Evolutionary conservation across 2,329 filamentous ascomycete species (phyloP), one percentile per base, ranked within the genome.

Genomic region (Fusarium stilboides): DNA sequence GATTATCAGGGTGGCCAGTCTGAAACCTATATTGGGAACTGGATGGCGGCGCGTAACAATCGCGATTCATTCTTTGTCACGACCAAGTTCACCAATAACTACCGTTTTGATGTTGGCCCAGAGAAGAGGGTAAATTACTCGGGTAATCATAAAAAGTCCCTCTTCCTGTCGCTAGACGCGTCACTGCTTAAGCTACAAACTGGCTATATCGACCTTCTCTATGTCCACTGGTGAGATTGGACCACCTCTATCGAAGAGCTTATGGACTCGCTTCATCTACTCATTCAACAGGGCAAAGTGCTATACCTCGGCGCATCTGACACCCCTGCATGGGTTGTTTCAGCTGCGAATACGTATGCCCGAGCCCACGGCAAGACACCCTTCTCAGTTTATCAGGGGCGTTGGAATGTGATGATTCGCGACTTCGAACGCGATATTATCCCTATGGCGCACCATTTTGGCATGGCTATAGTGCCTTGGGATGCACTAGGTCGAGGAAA

Each of bases 401-500:
- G 74, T 5, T 82, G 80, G 80, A 80, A 74, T 45, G 61, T 78
- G 8, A 64, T 75, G 47, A 20, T 54, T 22, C 76, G 80, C 13
- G 79, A 81, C 59, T 69, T 82, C 26, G 80, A 83, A 65, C 77
- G 80, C 19, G 80, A 83, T 6, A 80, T 83, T 44, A 70, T 84
- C 13, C 82, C 82, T 5, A 82, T 84, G 80, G 75, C 75, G 8
- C 76, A 78, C 17, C 72, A 77, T 24, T 80, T 79, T 33, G 80
- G 80, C 57, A 82, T 84, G 89, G 89, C 80, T 22, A 68, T 90
- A 6, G 79, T 83, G 0, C 88, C 89, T 0, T 92, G 88, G 88
- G 88, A 87, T 50, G 86, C 84, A 1, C 78, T 89, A 8, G 87
- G 87, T 19, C 83, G 78, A 78, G 86, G 86, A 40, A 79, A 80